These are phyloP conservation scores for Kurtzmaniella natalensis DNA, from an alignment of 1,139 yeast genomes.

Conservation along the genomic window DNA sequence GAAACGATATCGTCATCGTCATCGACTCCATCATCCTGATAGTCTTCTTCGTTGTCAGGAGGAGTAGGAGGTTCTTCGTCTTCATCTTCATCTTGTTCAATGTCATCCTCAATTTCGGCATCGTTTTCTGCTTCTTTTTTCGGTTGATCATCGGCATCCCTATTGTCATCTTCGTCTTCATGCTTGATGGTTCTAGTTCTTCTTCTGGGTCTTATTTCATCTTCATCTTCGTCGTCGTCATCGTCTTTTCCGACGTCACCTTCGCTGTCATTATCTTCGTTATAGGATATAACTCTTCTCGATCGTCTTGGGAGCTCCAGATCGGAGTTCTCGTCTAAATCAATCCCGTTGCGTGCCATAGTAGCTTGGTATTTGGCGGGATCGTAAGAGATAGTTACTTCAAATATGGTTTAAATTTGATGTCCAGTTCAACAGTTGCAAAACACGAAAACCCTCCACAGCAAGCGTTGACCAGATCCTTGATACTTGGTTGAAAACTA, in stretches of 20 bases:
- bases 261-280: constrained; percentile 13
- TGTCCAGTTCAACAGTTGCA: too few relatives aligned
- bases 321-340: constrained; percentile 7
- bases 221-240: constrained; percentile 14
- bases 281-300: constrained; percentile 13
- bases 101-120: constrained; percentile 7
- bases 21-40: constrained; percentile 22
- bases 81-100: constrained; percentile 11
- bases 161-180: constrained; percentile 14
- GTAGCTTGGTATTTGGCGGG: constrained; percentile 8
- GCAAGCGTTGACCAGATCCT: too few relatives aligned
- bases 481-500: too few relatives aligned
- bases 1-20: constrained; percentile 28
- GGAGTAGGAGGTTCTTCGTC: constrained; percentile 4
- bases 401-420: constrained; percentile 3
- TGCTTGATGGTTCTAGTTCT: constrained; percentile 5
- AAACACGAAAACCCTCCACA: too few relatives aligned
- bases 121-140: constrained; percentile 6
- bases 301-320: constrained; percentile 13
- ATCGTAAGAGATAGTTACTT: constrained; percentile 10
- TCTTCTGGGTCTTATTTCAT: constrained; percentile 9
- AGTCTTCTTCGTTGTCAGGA: constrained; percentile 15
- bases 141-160: constrained; percentile 7
- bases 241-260: too few relatives aligned
- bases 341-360: constrained; percentile 11